These are phyloP conservation scores for Chaetomium fimeti DNA, from an alignment of 495 filamentous ascomycete genomes.

Conservation along the genomic window DNA sequence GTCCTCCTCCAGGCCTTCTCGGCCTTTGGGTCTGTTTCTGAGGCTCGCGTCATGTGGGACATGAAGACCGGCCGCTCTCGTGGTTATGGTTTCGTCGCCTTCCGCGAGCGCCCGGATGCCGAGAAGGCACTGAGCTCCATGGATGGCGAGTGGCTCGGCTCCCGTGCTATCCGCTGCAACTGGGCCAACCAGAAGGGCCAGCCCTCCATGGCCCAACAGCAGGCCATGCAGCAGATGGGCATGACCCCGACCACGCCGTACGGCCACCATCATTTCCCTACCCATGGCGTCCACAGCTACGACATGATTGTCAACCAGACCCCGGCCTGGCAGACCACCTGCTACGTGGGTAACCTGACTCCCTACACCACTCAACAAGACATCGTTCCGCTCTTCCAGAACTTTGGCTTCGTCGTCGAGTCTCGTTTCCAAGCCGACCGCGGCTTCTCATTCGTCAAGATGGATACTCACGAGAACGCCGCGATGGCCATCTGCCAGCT, in stretches of 20 bases:
- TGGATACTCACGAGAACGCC: constrained; percentile 97
- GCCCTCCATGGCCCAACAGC: constrained; percentile 95
- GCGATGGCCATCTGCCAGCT: constrained; percentile 98
- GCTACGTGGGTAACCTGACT: constrained; percentile 96
- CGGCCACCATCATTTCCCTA: constrained; percentile 97
- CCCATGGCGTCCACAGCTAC: constrained; percentile 92
- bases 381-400: constrained; percentile 93
- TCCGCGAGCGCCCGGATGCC: constrained; percentile 89
- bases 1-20: constrained; percentile 93
- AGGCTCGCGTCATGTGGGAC: constrained; percentile 99
- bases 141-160: constrained; percentile 99
- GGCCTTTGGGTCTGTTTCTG: constrained; percentile 94
- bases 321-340: constrained; percentile 98
- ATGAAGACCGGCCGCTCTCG: constrained; percentile 99
- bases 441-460: constrained; percentile 98
- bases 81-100: constrained; percentile 97
- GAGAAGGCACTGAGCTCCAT: constrained; percentile 96
- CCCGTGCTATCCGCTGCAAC: constrained; percentile 97
- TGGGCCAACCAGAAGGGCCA: constrained; percentile 99
- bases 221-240: constrained; percentile 95
- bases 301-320: constrained; percentile 98
- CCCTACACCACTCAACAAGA: constrained; percentile 97
- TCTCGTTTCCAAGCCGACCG: constrained; percentile 97
- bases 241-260: constrained; percentile 97
- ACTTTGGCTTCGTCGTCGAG: constrained; percentile 96